Percentiles rank a stretch among this genome's conserved stretches.
phyloP scores from a whole-genome alignment of 352 stramenopile genomes.

The Thraustotheca clavata region DNA sequence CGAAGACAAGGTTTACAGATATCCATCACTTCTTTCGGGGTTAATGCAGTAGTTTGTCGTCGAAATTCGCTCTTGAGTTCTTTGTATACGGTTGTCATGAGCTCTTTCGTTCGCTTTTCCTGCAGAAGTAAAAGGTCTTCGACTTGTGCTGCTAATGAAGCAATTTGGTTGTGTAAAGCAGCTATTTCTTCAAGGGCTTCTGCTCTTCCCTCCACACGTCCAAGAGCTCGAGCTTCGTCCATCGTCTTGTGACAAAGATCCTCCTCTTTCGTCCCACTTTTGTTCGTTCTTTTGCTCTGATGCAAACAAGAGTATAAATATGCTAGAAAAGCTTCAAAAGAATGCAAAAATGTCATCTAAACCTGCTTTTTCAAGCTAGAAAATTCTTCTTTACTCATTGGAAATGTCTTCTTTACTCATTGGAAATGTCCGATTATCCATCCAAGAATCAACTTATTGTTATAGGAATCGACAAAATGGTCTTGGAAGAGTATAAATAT shows the following conservation, averaged over 20 bases:
- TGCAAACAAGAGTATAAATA: too few species aligned
- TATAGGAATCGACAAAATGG: too few species aligned
- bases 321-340: too few species aligned
- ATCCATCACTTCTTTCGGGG: constrained; percentile 14
- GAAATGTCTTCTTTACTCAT: too few species aligned
- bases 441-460: too few species aligned
- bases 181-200: constrained; percentile 20
- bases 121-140: constrained; percentile 4
- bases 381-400: too few species aligned
- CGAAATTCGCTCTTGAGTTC: constrained; percentile 12
- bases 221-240: constrained; percentile 12
- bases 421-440: too few species aligned
- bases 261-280: too few species aligned
- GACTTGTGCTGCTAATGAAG: neutral
- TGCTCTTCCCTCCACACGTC: constrained; percentile 14
- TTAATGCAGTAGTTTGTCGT: neutral
- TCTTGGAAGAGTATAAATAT: too few species aligned
- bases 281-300: too few species aligned
- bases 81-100: constrained; percentile 20
- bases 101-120: constrained; percentile 10
- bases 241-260: constrained; percentile 11
- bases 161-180: constrained; percentile 12
- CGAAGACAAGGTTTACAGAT: constrained; percentile 18
- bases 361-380: too few species aligned
- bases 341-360: too few species aligned